Conservation (phyloP, 768 basidiomycete species). For the Hygrophoropsis aurantiaca region DNA sequence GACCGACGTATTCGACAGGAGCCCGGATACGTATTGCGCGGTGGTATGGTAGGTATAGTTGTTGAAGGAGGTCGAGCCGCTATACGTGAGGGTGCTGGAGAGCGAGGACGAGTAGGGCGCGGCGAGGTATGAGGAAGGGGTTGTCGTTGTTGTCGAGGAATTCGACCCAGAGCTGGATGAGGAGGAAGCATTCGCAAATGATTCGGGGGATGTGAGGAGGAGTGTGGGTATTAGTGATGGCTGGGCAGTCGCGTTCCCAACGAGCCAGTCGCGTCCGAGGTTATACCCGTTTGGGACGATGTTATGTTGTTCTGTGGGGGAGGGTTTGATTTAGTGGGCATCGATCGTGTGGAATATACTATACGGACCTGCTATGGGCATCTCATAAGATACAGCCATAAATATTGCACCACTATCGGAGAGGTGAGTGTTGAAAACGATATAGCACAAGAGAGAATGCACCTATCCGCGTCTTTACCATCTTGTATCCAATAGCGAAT, state of each 20-base stretch:
- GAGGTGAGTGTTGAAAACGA: constrained; percentile 1
- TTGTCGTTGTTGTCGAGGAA: constrained; percentile 33
- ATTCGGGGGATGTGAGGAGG: constrained; percentile 12
- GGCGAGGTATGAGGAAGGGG: too few relatives aligned
- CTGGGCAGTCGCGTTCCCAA: constrained; percentile 74
- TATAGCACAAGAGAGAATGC: constrained; percentile 11
- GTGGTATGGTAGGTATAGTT: constrained; percentile 75
- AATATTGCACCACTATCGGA: constrained; percentile 64
- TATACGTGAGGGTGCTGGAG: constrained; percentile 60
- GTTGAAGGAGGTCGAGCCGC: constrained; percentile 59
- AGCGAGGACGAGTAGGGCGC: constrained; percentile 28
- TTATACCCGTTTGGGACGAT: constrained; percentile 81
- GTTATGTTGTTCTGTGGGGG: constrained; percentile 54
- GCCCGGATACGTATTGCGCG: constrained; percentile 66
- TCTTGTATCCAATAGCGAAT: constrained; percentile 88
- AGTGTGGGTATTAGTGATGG: constrained; percentile 24
- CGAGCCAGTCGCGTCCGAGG: constrained; percentile 80
- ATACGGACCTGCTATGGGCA: constrained; percentile 55
- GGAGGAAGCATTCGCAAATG: too few relatives aligned
- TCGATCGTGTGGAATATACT: constrained; percentile 10
- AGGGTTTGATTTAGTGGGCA: background rate
- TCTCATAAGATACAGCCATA: constrained; percentile 73
- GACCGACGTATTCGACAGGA: constrained; percentile 65
- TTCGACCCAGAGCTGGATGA: constrained; percentile 10
- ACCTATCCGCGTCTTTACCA: constrained; percentile 61